Base-by-base conservation (phyloP, 2,329 filamentous ascomycete genomes). In the Sporothrix pseudoabietina region DNA sequence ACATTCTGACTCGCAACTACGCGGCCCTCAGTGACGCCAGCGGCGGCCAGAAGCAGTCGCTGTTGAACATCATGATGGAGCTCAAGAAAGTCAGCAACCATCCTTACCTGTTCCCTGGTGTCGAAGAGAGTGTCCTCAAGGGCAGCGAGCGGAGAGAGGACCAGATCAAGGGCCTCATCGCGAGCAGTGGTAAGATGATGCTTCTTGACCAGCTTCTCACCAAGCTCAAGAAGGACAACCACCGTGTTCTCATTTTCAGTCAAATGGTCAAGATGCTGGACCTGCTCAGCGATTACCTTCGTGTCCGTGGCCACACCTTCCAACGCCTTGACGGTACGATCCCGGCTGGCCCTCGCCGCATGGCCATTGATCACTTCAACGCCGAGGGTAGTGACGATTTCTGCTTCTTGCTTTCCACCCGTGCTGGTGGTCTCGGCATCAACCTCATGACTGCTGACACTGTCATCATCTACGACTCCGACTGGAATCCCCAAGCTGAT, bases 211-310 rank as follows among this genome's bases (percentile, higher is more conserved):
- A 94, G 80, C 89, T 99, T n/a, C 87, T 99, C 12, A 92, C 92
- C 6, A 99, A 99, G 82, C 84, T 99, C 77, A 97, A 92, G 81
- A 93, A 91, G 77, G 96, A 99, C 79, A 94, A 93, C 66, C 96
- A 99, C 82, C 93, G 96, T 72, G 97, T 99, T 14, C 84, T 99
- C 76, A 98, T 99, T 76, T 99, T 99, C 85, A 98, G 95, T 81
- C 96, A 99, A 80, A 99, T 99, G 96, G 97, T 99, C 49, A 97
- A 94, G 80, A 98, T 99, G 92, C 88, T 99, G 30, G 94, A 99
- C 79, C 96, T 99, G 71, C 87, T 99, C 1, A 93, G 94, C 63
- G 95, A 99, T 78, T 99, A 99, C 80, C 89, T 98, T 76, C 92
- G 94, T 70, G 88, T 96, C 71, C 92, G 96, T 75, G 94, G 94